These are phyloP conservation scores for Colletotrichum sojae DNA, from an alignment of 2,329 filamentous ascomycete genomes.

Conservation along the genomic window DNA sequence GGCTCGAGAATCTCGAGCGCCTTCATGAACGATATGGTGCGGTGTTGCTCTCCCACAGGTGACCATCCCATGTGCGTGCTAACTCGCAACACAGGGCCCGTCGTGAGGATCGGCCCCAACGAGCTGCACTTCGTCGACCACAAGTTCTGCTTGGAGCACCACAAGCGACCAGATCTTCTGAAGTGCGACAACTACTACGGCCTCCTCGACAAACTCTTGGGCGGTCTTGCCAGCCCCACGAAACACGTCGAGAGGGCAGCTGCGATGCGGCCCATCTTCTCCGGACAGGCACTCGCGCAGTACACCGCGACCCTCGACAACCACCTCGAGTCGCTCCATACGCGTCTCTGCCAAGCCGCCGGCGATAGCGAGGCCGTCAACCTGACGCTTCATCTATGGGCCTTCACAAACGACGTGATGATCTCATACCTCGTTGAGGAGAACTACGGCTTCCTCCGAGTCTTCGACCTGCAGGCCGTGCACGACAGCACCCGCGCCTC, in stretches of 20 bases:
- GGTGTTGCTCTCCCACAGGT: neutral
- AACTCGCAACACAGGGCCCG: constrained; percentile 19
- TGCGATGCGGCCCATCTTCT: constrained; percentile 39
- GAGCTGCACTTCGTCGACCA: constrained; percentile 42
- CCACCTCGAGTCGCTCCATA: constrained; percentile 24
- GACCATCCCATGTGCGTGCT: neutral
- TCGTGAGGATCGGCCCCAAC: constrained; percentile 41
- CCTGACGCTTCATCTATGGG: constrained; percentile 36
- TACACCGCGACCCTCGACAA: constrained; percentile 23
- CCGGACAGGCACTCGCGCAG: constrained; percentile 31
- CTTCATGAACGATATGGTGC: constrained; percentile 38
- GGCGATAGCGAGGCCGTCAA: neutral
- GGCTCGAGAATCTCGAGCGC: constrained; percentile 37
- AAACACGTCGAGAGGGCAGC: constrained; percentile 36
- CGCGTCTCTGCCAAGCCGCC: constrained; percentile 14
- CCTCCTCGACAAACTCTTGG: constrained; percentile 37
- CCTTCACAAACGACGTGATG: constrained; percentile 43
- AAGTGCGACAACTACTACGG: constrained; percentile 43
- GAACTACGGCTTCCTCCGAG: constrained; percentile 34
- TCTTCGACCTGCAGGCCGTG: constrained; percentile 21
- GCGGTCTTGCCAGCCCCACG: constrained; percentile 30
- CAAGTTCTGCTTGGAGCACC: constrained; percentile 37
- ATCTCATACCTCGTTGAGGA: constrained; percentile 39
- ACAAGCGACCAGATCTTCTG: constrained; percentile 36
- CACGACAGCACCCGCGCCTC: constrained; percentile 41